Base-by-base conservation (phyloP, 2,329 filamentous ascomycete genomes). In the Cladobotryum protrusum region DNA sequence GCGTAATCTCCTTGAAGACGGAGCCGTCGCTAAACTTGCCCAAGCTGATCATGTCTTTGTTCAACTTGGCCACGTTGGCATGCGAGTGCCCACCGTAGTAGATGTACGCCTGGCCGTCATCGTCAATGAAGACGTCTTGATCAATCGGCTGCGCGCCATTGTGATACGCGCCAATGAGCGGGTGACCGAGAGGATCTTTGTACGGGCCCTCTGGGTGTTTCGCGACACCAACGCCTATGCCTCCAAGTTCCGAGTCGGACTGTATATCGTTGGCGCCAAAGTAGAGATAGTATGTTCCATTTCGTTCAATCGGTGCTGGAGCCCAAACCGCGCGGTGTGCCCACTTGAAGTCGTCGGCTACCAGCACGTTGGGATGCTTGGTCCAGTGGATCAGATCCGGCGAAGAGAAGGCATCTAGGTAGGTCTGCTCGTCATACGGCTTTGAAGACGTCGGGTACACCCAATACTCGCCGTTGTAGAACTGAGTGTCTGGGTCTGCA, bases 321-420 rank as follows among this genome's bases (percentile, higher is more conserved):
- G 73, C 74, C 74, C 74, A 76, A 17, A 75, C 61, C 0, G 73
- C 73, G 47, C 65, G 64, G 2, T 59, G 69, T 6, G 72, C 73
- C 74, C 74, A 77, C 4, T 64, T 56, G 19, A 63, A 59, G 49
- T 57, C 52, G 33, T 51, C 43, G 4, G 56, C 52, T 11, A 50
- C 72, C 20, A 78, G 62, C 49, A 77, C 66, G 35, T 67, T 67
- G 15, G 65, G 57, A 52, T 76, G 69, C 51, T 72, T 75, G 15
- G 67, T 74, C 75, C 74, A 78, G 47, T 70, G 63, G 37, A 76
- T 59, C 42, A 78, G 61, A 52, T 78, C 74, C 1, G 65, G 62
- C 12, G 72, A 76, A 2, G 73, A 76, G 61, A 77, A 77, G 48
- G 73, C 73, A 53, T 77, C 74, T 41, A 77, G 67, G 56, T 72